phyloP scores from a whole-genome alignment of 352 stramenopile species.

The Pythium diclinum region DNA sequence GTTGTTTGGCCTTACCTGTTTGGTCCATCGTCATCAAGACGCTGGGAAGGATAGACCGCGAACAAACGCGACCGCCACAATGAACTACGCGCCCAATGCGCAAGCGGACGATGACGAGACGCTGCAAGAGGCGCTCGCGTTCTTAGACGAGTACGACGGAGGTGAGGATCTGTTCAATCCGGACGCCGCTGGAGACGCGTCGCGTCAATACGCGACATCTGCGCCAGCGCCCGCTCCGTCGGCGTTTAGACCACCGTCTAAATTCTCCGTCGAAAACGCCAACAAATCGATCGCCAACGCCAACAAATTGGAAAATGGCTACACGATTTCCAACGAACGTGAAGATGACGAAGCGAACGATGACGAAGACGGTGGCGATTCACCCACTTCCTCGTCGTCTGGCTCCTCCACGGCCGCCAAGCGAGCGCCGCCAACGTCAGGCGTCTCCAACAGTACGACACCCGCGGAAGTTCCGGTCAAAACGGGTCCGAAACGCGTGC shows the following conservation, averaged over 20 bases:
- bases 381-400: neutral
- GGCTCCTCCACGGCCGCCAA: no score
- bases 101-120: slow-evolving; percentile 6
- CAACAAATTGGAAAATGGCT: neutral
- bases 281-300: neutral
- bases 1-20: no score
- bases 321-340: neutral
- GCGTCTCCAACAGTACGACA: neutral
- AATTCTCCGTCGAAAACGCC: no score
- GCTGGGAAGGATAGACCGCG: no score
- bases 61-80: neutral
- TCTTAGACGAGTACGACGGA: slow-evolving; percentile 18
- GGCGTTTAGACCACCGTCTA: neutral
- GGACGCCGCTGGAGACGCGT: neutral
- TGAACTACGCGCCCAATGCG: neutral
- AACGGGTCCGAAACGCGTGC: slow-evolving; percentile 22
- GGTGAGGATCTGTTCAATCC: slow-evolving; percentile 9
- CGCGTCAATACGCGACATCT: neutral
- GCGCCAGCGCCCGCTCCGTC: neutral
- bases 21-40: no score
- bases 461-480: neutral
- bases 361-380: neutral
- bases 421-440: neutral
- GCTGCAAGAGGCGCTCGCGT: slow-evolving; percentile 11
- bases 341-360: neutral